Evolutionary conservation across 148 eudicot genomes (phyloP), one percentile per base, ranked within the genome.

Genomic region (Cornus suecica): DNA sequence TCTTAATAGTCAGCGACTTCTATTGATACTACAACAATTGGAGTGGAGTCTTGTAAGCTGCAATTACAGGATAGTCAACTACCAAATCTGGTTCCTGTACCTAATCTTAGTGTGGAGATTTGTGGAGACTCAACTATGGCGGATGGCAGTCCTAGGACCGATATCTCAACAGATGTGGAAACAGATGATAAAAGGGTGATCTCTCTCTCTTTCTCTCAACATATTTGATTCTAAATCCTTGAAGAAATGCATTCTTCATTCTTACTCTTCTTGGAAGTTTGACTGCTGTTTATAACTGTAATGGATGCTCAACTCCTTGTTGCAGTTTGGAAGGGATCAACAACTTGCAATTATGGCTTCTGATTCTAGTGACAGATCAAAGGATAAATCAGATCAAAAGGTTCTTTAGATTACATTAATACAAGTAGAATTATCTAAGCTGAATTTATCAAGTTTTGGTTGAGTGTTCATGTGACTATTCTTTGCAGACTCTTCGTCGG

Each of bases 311-410:
- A 18, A n/a, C 27, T 68, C 51, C 52, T 1, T 68, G 10, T 20
- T 73, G 84, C 87, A 87, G 90, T 78, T 69, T 68, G 83, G 82
- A 71, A 75, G 79, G 70, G 78, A 61, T 72, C 82, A 72, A 27
- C 60, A 73, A 37, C 58, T 22, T 20, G 73, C 65, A 37, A 82
- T 71, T 37, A 83, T 76, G 6, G 89, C 81, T 70, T 87, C 90
- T 78, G 90, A 87, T 82, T 84, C 87, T 30, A 87, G 90, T 82
- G 90, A 82, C 72, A 82, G 87, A 71, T 87, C 89, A 16, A 87
- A 84, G 69, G 89, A 86, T 31, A 78, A 80, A 54, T 79, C 77
- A 70, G 89, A 87, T 80, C 90, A 87, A 75, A 87, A 87, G 87
- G 90, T 87, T 45, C 45, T 34, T 48, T 37, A 20, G 28, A 70